Percentiles rank a stretch among this genome's conserved stretches.
phyloP scores from a whole-genome alignment of 1,284 basidiomycete species.

The Moniliophthora roreri region DNA sequence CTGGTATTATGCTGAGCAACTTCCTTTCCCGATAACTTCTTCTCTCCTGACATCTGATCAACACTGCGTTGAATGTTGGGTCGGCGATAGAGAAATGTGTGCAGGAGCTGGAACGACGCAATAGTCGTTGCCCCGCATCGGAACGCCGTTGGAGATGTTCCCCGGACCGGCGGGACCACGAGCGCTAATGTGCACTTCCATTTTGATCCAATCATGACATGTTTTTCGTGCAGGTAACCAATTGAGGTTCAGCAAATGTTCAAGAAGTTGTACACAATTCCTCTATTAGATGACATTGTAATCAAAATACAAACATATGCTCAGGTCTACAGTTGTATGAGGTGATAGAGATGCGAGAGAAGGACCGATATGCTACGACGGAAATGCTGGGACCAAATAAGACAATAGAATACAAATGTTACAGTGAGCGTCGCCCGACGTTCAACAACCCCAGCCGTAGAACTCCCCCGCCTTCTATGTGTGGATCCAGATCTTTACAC shows the following conservation, averaged over 20 bases:
- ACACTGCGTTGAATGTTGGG: neutral
- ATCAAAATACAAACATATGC: too few species aligned
- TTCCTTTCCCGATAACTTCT: conserved; percentile 49
- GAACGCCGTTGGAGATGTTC: neutral
- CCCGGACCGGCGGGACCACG: neutral
- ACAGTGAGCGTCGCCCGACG: too few species aligned
- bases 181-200: neutral
- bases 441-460: too few species aligned
- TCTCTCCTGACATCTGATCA: neutral
- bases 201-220: too few species aligned
- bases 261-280: neutral
- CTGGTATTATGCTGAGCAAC: conserved; percentile 69
- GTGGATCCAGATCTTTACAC: conserved; percentile 30
- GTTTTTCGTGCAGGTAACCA: too few species aligned
- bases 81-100: neutral
- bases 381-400: too few species aligned
- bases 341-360: too few species aligned
- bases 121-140: neutral
- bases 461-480: too few species aligned
- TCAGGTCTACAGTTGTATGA: too few species aligned
- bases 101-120: neutral
- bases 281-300: neutral
- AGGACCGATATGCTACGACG: too few species aligned
- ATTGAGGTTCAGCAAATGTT: too few species aligned
- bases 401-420: neutral